Base-by-base conservation (phyloP, 768 basidiomycete genomes). In the Suillus occidentalis region DNA sequence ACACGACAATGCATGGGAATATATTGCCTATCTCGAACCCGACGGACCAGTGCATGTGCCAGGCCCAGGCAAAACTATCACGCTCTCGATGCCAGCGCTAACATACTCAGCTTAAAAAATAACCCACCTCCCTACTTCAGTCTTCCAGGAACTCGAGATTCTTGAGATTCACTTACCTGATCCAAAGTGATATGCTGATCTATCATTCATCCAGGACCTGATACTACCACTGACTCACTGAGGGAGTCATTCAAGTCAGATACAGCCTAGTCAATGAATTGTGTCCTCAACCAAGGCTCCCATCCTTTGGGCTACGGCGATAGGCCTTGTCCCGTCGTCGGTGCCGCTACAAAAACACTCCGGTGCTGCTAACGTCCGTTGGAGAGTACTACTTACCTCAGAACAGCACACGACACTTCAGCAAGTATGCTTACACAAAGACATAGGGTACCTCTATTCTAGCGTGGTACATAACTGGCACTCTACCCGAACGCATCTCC, bases 1-100 rank as follows among this genome's bases (percentile, higher is more conserved):
- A 59, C 58, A 59, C 58, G 58, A 55, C 6, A n/a, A 55, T 40
- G 18, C 58, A 40, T 42, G 58, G 25, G 58, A 59, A 59, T 20
- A 13, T 9, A 1, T 37, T 22, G 13, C 56, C 55, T 28, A 50
- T 28, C 49, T 25, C 25, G 14, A 50, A 52, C 18, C 22, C 22
- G 13, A 14, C 22, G 13, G 22, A 12, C 49, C 8, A 36, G 34
- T 7, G 16, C 25, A 53, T 14, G 52, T 22, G 47, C 22, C 47
- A 49, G 47, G n/a, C 22, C 47, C 22, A 52, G 50, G 50, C 16
- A 52, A 52, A 52, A 52, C 25, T 52, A 9, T 52, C 1, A 31
- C 16, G 50, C 50, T 25, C 5, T 31, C 31, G 4, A 31, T 47
- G n/a, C n/a, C 45, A 49, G 47, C 22, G 13, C 47, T 25, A 14